A percentile compares a stretch with the other conserved stretches of the same genome.
Evolutionary conservation across 108 stramenopile species (phyloP).

Genomic region (Nitzschia sp.): DNA sequence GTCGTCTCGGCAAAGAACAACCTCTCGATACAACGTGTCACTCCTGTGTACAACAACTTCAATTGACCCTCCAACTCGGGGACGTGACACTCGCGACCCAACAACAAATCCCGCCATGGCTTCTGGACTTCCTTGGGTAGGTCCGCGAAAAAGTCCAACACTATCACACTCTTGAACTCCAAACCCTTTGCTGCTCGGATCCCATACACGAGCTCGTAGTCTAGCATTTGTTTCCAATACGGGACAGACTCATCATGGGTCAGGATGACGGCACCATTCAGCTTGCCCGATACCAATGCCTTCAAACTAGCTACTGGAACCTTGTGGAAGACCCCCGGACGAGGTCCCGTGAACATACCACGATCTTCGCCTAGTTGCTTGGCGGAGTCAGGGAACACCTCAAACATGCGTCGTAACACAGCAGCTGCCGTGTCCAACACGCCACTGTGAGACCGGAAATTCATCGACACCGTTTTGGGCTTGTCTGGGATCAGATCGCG

Average conservation of each 20-base stretch:
- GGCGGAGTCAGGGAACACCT: slow-evolving; percentile 39
- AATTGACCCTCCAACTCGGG: slow-evolving; percentile 52
- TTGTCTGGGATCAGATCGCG: slow-evolving; percentile 42
- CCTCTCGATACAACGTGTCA: slow-evolving; percentile 50
- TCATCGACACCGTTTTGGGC: slow-evolving; percentile 46
- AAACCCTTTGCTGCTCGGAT: slow-evolving; percentile 58
- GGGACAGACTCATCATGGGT: slow-evolving; percentile 38
- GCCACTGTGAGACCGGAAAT: slow-evolving; percentile 60
- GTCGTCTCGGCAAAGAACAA: slow-evolving; percentile 56
- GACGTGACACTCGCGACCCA: slow-evolving; percentile 19
- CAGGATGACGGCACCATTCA: slow-evolving; percentile 38
- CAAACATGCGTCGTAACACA: slow-evolving; percentile 41
- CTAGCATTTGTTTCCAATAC: slow-evolving; percentile 22
- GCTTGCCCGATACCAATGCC: slow-evolving; percentile 18
- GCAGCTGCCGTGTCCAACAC: slow-evolving; percentile 48
- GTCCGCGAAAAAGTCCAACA: slow-evolving; percentile 57
- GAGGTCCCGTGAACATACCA: slow-evolving; percentile 49
- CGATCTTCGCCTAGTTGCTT: slow-evolving; percentile 46
- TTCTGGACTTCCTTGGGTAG: slow-evolving; percentile 43
- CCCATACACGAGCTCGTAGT: slow-evolving; percentile 22
- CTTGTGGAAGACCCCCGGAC: slow-evolving; percentile 48
- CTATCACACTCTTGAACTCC: slow-evolving; percentile 56
- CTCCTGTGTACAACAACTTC: slow-evolving; percentile 54
- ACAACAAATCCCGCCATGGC: slow-evolving; percentile 44
- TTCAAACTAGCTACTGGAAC: slow-evolving; percentile 9